Evolutionary conservation across 169 alveolate species (phyloP), one percentile per base, ranked within the genome.

Genomic region (Cyclospora cayetanensis): DNA sequence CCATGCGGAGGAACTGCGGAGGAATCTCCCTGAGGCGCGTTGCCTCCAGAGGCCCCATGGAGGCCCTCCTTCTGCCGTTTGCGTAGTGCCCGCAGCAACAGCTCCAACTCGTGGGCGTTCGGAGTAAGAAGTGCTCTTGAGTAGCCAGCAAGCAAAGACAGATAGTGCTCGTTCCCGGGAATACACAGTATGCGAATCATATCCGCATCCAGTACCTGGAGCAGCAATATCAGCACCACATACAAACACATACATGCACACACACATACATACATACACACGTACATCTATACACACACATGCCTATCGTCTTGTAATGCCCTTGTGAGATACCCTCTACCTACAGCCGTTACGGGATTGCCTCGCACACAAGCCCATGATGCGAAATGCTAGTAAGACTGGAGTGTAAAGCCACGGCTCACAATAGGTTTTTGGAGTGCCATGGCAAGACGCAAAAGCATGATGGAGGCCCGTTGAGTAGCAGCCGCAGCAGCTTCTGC

Each of bases 201-300:
- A 27, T 86, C 92, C 46, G 92, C 92, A 29, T 86, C 92, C 72
- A 86, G 20, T n/a, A 86, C 70, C 92, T 86, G 87, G 37, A 46
- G 1, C 65, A 42, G 65, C 87, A 77, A 39, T 34, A 70, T 5
- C 29, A 29, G 25, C 50, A 70, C 0, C 52, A 35, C n/a, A n/a
- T n/a, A 15, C 79, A 66, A 2, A n/a, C 60, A 20, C 52, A 72
- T 0, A 12, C n/a, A 15, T 1, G 31, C n/a, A 35, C 25, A 0
- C 60, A 18, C 52, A 68, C 52, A 68, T 0, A 35, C 80, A 34
- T 27, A n/a, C n/a, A n/a, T n/a, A n/a, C n/a, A n/a, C n/a, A n/a
- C n/a, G n/a, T n/a, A n/a, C n/a, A n/a, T n/a, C n/a, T n/a, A n/a
- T n/a, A n/a, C n/a, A n/a, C n/a, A n/a, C n/a, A n/a, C n/a, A n/a